Evolutionary conservation across 345 rosid genomes (phyloP), one percentile per base, ranked within the genome.

Genomic region (Reutealis trisperma): DNA sequence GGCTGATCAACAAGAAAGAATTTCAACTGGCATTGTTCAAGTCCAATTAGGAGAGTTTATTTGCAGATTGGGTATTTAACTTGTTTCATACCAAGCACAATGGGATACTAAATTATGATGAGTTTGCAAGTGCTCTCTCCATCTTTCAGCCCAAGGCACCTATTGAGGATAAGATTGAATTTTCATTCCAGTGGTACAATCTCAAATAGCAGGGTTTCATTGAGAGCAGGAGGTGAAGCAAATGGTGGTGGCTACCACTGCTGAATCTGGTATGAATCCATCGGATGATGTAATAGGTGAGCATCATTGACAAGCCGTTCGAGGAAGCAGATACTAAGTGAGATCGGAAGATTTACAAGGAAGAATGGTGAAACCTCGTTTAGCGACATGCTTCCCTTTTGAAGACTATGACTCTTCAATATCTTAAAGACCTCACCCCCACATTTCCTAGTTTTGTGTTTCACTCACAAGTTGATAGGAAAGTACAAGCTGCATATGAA

Each of bases 281-380:
- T 63, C 79, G 6, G 79, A 80, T 71, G 79, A 80, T 70, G 72
- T 80, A 8, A 75, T 80, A 37, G 30, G 83, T 70, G 42, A 75
- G 79, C 45, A 80, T 80, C 62, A 80, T 80, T 45, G 83, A 80
- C 32, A 76, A 96, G 99, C 93, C 99, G n/a, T 96, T 96, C 76
- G 98, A 92, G 79, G 99, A 96, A 87, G 99, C 99, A 6, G 97
- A 96, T 83, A 96, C 99, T 16, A 93, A 96, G 78, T 97, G 93
- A 15, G 99, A 96, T 71, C 98, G 99, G 79, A 92, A 83, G 85
- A 96, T 96, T 0, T 97, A 93, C 75, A 91, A 93, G 83, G 98
- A 96, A 85, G 99, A 93, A 83, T 96, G 99, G 98, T 86, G 96
- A 83, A 90, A 80, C 90, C 99, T 96, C 79, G 98, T 93, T 77